Evolutionary conservation across 208 protist genomes (phyloP), one percentile per base, ranked within the genome.

Genomic region (Hexamita inflata): DNA sequence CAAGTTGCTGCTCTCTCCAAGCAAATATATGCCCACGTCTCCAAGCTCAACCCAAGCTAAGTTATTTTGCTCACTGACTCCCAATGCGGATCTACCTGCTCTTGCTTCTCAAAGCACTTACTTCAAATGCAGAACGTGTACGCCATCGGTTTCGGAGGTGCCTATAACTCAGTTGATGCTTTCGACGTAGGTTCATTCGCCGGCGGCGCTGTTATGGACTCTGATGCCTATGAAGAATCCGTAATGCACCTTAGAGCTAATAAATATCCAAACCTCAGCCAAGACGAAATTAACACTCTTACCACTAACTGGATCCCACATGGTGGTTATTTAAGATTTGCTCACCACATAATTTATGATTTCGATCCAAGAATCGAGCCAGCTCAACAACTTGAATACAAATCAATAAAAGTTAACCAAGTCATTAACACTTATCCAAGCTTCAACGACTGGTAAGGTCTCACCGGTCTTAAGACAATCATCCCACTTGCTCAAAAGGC

Each of bases 131-230:
- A 70, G 15, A 40, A 38, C 11, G 26, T n/a, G 4, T 15, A 42
- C 4, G 9, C 64, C n/a, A 45, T 70, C n/a, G 64, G 64, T 49
- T 4, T 70, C 15, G 64, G 64, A 45, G 64, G 64, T 19, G 9
- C 4, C 35, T 45, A n/a, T 28, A 4, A n/a, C 9, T 38, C 29
- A 30, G 9, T 15, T 45, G 64, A 70, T 49, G 19, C 32, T 32
- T 70, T 42, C 35, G 64, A 70, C n/a, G 64, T 70, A n/a, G 9
- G 19, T 29, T 70, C 64, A 45, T 70, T 70, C 35, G 26, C 64
- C 19, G 64, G 64, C 15, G 64, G 64, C 9, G 38, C 35, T 32
- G 64, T 70, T 40, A 38, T 42, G 38, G 64, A 70, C 42, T 57
- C 64, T 30, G 9, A 40, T 32, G 9, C 38, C 38, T 38, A 45